Evolutionary conservation across 352 stramenopile species (phyloP).

Genomic region (Blastocystis sp.): DNA sequence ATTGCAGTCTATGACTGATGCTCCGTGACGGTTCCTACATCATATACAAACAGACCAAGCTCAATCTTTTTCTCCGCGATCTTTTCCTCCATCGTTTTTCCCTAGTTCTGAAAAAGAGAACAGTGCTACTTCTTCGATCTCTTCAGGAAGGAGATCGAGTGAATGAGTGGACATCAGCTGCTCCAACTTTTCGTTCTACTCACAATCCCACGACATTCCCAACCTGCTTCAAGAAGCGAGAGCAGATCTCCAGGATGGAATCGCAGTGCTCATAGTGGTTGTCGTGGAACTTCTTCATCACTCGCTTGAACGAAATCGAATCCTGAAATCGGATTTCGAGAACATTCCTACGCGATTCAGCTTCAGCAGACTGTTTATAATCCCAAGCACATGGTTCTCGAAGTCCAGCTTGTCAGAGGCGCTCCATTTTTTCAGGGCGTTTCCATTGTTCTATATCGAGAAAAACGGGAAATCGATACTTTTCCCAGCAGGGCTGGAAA

Average conservation of each 20-base stretch:
- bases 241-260: not conserved
- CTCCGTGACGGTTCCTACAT: not conserved
- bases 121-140: not conserved
- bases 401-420: conserved; percentile 17
- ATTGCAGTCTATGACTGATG: not conserved
- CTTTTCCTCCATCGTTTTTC: conserved; percentile 25
- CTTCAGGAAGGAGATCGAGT: not conserved
- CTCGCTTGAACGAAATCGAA: conserved; percentile 35
- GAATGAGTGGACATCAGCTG: not conserved
- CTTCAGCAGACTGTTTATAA: not conserved
- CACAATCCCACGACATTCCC: not conserved
- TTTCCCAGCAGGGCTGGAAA: not conserved
- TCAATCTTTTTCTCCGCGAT: conserved; percentile 21
- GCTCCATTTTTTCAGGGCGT: not conserved
- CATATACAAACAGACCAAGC: conserved; percentile 12
- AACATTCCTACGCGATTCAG: not conserved
- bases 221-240: not conserved
- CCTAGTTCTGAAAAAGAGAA: not conserved
- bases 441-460: conserved; percentile 10
- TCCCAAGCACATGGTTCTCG: conserved; percentile 17
- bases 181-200: conserved; percentile 18
- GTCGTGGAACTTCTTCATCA: conserved; percentile 58
- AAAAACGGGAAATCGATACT: not conserved
- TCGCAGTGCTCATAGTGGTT: conserved; percentile 10
- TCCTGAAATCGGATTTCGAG: not conserved